Conservation (phyloP, 805 yeast genomes). For the Wickerhamomyces bovis region DNA sequence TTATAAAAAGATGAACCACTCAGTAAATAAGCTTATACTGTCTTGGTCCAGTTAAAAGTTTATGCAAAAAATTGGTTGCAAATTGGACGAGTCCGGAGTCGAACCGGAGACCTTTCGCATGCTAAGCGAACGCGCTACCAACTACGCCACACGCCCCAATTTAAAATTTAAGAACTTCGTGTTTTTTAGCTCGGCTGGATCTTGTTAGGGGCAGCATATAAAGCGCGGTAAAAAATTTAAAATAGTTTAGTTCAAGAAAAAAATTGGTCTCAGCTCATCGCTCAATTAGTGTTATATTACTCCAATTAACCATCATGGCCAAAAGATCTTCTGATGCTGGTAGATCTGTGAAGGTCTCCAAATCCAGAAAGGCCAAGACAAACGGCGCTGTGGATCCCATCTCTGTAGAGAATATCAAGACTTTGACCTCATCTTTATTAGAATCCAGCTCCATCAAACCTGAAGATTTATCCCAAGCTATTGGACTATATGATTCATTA, state of each 20-base stretch:
- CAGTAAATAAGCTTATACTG: too few species aligned
- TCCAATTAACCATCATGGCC: constrained; percentile 5
- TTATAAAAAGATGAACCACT: too few species aligned
- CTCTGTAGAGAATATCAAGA: constrained; percentile 11
- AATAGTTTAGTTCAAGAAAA: not conserved
- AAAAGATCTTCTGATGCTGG: constrained; percentile 7
- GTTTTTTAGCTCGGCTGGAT: not conserved
- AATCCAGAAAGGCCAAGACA: constrained; percentile 4
- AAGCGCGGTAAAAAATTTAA: not conserved
- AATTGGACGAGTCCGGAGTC: constrained; percentile 69
- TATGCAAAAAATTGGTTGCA: not conserved
- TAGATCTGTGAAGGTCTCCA: not conserved
- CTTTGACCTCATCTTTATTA: constrained; percentile 7
- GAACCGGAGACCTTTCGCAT: constrained; percentile 78
- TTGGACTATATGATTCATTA: constrained; percentile 18
- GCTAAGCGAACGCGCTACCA: constrained; percentile 81
- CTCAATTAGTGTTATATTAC: too few species aligned
- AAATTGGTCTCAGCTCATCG: not conserved
- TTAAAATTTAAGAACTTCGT: not conserved
- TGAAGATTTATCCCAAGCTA: constrained; percentile 3
- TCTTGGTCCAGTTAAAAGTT: too few species aligned
- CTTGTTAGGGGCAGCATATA: not conserved
- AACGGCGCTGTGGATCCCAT: constrained; percentile 1
- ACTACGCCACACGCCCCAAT: constrained; percentile 75
- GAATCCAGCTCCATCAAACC: constrained; percentile 5